Percentiles rank a stretch among this genome's conserved stretches.
phyloP scores from a whole-genome alignment of 345 rosid species.

The sweet orange (Citrus sinensis) region DNA sequence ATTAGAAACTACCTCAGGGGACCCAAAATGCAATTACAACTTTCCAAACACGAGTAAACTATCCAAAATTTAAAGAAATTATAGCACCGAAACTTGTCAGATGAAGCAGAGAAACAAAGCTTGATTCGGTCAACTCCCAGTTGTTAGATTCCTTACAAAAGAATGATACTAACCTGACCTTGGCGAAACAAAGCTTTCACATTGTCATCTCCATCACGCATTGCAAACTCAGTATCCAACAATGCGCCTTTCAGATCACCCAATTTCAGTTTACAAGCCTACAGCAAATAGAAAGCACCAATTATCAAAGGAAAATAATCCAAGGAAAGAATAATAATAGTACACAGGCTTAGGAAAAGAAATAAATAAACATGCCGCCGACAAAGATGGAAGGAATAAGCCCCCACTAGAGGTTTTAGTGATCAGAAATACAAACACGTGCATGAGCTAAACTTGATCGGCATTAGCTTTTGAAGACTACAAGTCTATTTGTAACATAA shows the following conservation, averaged over 20 bases:
- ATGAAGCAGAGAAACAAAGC: background rate
- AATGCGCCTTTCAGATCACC: conserved; percentile 90
- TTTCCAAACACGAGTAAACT: background rate
- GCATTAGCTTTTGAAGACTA: background rate
- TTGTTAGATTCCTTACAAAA: conserved; percentile 4
- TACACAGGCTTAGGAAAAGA: background rate
- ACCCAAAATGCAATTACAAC: background rate
- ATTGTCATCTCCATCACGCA: conserved; percentile 82
- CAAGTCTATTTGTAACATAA: background rate
- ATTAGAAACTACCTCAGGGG: background rate
- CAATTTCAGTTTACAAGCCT: conserved; percentile 88
- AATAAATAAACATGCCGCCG: background rate
- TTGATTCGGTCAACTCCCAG: background rate
- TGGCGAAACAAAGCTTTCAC: conserved; percentile 93
- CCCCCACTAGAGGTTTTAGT: background rate
- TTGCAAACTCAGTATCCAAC: conserved; percentile 80
- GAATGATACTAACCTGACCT: conserved; percentile 70
- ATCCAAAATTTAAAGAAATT: background rate
- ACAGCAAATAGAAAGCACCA: conserved; percentile 8
- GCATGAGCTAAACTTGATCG: background rate
- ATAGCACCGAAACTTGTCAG: background rate
- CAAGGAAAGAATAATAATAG: background rate
- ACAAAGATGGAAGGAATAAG: background rate
- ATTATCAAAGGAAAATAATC: background rate
- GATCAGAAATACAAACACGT: background rate